Conservation (phyloP, 768 basidiomycete genomes). For the Suillus luteus region DNA sequence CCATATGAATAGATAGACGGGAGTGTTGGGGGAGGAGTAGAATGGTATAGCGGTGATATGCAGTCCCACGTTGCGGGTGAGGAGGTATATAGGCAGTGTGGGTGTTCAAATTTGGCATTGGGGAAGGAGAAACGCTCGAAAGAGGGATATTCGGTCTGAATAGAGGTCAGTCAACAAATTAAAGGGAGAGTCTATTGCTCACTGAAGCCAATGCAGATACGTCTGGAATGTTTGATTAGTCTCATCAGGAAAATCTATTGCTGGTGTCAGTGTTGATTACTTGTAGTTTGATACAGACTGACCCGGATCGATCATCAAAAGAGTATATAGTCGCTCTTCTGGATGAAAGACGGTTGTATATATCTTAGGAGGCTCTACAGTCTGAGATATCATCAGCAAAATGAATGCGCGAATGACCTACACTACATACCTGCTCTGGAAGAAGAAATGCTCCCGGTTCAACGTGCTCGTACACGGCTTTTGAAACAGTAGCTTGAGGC, state of each 20-base stretch:
- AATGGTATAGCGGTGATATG: constrained; percentile 86
- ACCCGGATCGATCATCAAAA: constrained; percentile 90
- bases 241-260: constrained; percentile 79
- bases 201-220: constrained; percentile 89
- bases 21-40: constrained; percentile 74
- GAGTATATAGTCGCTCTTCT: constrained; percentile 80
- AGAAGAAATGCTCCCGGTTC: constrained; percentile 71
- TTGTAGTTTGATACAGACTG: constrained; percentile 31
- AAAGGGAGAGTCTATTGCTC: constrained; percentile 28
- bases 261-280: constrained; percentile 5
- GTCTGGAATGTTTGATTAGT: constrained; percentile 62
- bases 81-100: constrained; percentile 87
- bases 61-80: constrained; percentile 86
- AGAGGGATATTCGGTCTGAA: constrained; percentile 81
- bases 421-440: constrained; percentile 62
- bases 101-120: constrained; percentile 44
- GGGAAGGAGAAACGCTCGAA: constrained; percentile 51
- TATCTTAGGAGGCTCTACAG: constrained; percentile 61
- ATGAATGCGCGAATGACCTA: constrained; percentile 10
- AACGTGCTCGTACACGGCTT: constrained; percentile 41
- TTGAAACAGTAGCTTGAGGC: constrained; percentile 23
- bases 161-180: constrained; percentile 13
- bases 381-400: constrained; percentile 41
- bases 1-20: constrained; percentile 43
- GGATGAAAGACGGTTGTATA: constrained; percentile 80